phyloP scores from a whole-genome alignment of 768 basidiomycete species.

The Tremella fuciformis region DNA sequence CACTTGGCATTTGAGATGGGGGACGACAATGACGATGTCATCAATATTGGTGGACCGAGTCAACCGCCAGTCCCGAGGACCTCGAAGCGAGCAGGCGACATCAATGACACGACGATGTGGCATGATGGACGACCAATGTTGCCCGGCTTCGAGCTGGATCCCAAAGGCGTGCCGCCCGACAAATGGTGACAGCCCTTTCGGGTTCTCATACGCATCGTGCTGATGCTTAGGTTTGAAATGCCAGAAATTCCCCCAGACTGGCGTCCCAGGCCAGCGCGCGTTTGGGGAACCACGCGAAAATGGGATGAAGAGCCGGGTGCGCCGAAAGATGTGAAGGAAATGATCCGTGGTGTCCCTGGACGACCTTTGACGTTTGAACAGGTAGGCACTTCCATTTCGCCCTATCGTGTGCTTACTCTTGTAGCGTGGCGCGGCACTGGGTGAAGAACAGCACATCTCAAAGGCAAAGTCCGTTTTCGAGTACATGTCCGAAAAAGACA shows the following conservation, averaged over 20 bases:
- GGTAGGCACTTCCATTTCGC: constrained; percentile 55
- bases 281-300: constrained; percentile 60
- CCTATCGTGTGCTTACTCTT: neutral
- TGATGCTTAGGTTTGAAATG: constrained; percentile 66
- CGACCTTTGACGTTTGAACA: constrained; percentile 68
- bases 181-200: constrained; percentile 40
- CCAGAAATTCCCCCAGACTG: constrained; percentile 79
- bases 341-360: constrained; percentile 53
- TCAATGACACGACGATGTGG: constrained; percentile 55
- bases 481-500: constrained; percentile 86
- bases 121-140: constrained; percentile 72
- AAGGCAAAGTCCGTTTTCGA: constrained; percentile 74
- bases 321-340: constrained; percentile 32
- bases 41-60: constrained; percentile 37
- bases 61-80: neutral
- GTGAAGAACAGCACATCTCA: constrained; percentile 66
- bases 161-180: constrained; percentile 45
- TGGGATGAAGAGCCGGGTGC: constrained; percentile 39
- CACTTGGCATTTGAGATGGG: constrained; percentile 54
- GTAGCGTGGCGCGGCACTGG: constrained; percentile 77
- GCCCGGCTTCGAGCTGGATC: constrained; percentile 69
- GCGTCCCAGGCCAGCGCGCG: constrained; percentile 75
- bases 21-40: constrained; percentile 63
- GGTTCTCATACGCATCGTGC: neutral
- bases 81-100: neutral